These are phyloP conservation scores for Parietaria judaica DNA, from an alignment of 306 rosid genomes.

Conservation along the genomic window DNA sequence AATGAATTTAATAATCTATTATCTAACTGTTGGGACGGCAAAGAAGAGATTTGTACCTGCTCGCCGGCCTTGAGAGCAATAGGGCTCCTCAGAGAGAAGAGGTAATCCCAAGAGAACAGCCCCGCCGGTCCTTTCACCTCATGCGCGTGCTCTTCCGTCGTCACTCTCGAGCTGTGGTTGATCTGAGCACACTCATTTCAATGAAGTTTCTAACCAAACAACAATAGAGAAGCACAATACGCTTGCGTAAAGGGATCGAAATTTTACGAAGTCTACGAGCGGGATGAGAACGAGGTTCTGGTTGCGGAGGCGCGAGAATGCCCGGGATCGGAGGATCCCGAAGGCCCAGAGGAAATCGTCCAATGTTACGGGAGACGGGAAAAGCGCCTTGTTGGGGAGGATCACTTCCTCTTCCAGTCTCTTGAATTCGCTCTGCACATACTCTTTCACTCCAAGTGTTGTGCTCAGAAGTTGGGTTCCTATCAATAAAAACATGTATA, in stretches of 20 bases:
- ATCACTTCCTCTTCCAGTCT: slow-evolving; percentile 71
- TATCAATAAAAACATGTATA: slow-evolving; percentile 38
- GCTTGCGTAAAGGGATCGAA: no score
- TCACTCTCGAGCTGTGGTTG: slow-evolving; percentile 67
- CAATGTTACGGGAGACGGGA: slow-evolving; percentile 67
- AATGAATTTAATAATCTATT: no score
- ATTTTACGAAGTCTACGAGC: slow-evolving; percentile 76
- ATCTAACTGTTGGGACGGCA: not conserved
- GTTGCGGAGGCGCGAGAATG: slow-evolving; percentile 77
- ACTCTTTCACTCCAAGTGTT: slow-evolving; percentile 70
- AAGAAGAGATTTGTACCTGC: slow-evolving; percentile 43
- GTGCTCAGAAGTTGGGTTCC: slow-evolving; percentile 94
- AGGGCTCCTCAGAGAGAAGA: slow-evolving; percentile 73
- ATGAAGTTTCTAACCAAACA: not conserved
- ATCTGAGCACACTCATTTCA: slow-evolving; percentile 39
- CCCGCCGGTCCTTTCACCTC: slow-evolving; percentile 89
- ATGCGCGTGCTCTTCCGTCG: slow-evolving; percentile 73
- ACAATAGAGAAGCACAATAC: no score
- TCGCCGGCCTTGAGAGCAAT: slow-evolving; percentile 80
- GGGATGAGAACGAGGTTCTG: slow-evolving; percentile 85
- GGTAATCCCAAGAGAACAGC: slow-evolving; percentile 82
- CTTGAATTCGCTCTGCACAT: slow-evolving; percentile 59
- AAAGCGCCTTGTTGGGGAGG: slow-evolving; percentile 61
- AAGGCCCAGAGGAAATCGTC: slow-evolving; percentile 98
- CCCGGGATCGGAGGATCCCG: slow-evolving; percentile 92